Evolutionary conservation across 2,329 filamentous ascomycete species (phyloP).

Genomic region (Coniochaeta sp.): DNA sequence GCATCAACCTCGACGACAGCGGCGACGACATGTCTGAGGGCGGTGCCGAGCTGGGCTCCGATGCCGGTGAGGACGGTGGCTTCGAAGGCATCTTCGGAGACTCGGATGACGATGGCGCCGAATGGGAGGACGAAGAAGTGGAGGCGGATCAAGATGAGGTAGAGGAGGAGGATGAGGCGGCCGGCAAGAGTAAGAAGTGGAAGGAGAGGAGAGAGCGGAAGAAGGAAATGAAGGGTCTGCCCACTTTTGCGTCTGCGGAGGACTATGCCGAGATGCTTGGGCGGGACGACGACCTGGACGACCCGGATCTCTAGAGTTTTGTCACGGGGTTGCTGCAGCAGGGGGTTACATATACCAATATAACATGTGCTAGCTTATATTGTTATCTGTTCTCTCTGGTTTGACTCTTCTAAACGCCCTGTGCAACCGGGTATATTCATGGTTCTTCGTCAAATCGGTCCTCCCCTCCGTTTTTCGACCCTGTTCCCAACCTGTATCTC

Average conservation of each 20-base stretch:
- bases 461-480: neutral
- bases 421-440: neutral
- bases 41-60: slow-evolving; percentile 27
- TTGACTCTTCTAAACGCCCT: neutral
- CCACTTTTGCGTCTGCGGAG: slow-evolving; percentile 87
- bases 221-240: slow-evolving; percentile 81
- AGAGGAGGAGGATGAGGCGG: slow-evolving; percentile 29
- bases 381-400: neutral
- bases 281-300: slow-evolving; percentile 53
- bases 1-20: slow-evolving; percentile 9
- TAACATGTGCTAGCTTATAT: neutral
- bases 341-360: neutral
- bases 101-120: slow-evolving; percentile 26
- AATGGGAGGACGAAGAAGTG: slow-evolving; percentile 29
- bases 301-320: neutral
- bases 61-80: slow-evolving; percentile 20
- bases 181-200: slow-evolving; percentile 47
- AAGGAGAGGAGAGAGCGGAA: slow-evolving; percentile 70
- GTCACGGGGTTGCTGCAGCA: slow-evolving; percentile 4
- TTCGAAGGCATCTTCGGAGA: slow-evolving; percentile 34
- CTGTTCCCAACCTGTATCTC: slow-evolving; percentile 5
- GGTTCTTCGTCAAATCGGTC: neutral
- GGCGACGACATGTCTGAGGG: slow-evolving; percentile 25
- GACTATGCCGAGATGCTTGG: slow-evolving; percentile 86
- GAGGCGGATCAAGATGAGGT: slow-evolving; percentile 33